phyloP scores from a whole-genome alignment of 495 filamentous ascomycete genomes.

The Rhizodiscina lignyota region DNA sequence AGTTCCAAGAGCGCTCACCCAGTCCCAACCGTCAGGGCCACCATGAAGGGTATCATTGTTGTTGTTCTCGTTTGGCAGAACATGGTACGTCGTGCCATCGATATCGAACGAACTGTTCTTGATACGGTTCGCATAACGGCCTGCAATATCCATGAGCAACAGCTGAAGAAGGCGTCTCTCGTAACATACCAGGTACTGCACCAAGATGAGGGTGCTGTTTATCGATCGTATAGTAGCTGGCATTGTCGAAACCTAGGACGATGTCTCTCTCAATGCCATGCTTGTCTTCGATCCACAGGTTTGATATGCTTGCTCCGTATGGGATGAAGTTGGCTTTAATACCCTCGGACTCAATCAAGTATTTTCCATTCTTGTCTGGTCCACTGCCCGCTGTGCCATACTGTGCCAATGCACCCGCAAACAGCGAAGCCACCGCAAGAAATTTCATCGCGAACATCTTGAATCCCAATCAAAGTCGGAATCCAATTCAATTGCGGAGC shows the following conservation, averaged over 20 bases:
- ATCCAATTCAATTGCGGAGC: too few species aligned
- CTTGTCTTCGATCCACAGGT: slow-evolving; percentile 57
- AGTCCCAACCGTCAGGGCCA: slow-evolving; percentile 65
- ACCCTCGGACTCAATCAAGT: slow-evolving; percentile 53
- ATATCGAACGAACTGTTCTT: slow-evolving; percentile 69
- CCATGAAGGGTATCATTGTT: slow-evolving; percentile 64
- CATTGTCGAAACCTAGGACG: slow-evolving; percentile 66
- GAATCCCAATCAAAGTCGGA: too few species aligned
- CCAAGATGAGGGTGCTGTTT: slow-evolving; percentile 59
- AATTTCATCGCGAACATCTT: too few species aligned
- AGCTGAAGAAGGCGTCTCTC: background rate
- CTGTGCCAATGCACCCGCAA: too few species aligned
- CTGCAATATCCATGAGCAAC: slow-evolving; percentile 21
- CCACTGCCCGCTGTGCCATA: too few species aligned
- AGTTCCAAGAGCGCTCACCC: too few species aligned
- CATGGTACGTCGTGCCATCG: slow-evolving; percentile 45
- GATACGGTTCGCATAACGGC: slow-evolving; percentile 76
- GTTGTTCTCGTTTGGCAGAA: slow-evolving; percentile 54
- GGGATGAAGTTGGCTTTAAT: slow-evolving; percentile 61
- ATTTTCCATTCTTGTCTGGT: slow-evolving; percentile 29
- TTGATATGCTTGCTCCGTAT: slow-evolving; percentile 63
- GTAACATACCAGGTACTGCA: slow-evolving; percentile 27
- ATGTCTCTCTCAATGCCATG: slow-evolving; percentile 45
- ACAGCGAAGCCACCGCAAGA: too few species aligned
- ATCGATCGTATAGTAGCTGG: slow-evolving; percentile 50